Evolutionary conservation across 108 stramenopile genomes (phyloP).

Genomic region (Stephanodiscus minutulus): DNA sequence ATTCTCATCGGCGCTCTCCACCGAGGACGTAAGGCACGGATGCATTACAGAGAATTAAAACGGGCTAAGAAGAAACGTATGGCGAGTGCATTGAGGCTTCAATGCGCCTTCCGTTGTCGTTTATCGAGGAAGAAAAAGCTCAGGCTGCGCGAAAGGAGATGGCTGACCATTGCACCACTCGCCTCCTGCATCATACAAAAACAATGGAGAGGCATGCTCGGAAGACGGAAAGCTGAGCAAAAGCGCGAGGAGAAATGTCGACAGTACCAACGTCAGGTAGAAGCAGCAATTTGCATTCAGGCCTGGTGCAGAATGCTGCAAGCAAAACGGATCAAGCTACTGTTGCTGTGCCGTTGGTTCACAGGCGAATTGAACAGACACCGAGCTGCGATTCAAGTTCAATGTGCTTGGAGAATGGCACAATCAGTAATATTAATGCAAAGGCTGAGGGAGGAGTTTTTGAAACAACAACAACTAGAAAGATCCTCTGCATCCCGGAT

Average conservation of each 20-base stretch:
- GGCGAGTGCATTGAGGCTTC: constrained; percentile 9
- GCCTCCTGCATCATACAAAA: constrained; percentile 34
- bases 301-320: constrained; percentile 29
- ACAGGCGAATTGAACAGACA: constrained; percentile 16
- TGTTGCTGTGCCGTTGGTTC: constrained; percentile 4
- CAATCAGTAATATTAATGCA: background rate
- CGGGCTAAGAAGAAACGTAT: constrained; percentile 5
- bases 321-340: constrained; percentile 9
- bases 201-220: constrained; percentile 39
- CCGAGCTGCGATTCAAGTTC: constrained; percentile 28
- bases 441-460: constrained; percentile 16
- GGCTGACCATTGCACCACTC: constrained; percentile 18
- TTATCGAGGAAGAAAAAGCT: constrained; percentile 18
- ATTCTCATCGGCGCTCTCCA: constrained; percentile 35
- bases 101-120: constrained; percentile 33
- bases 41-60: constrained; percentile 25
- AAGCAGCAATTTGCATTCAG: constrained; percentile 21
- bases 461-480: constrained; percentile 14
- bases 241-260: constrained; percentile 6
- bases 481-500: constrained; percentile 15
- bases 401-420: constrained; percentile 26
- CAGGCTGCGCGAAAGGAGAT: constrained; percentile 18
- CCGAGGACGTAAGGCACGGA: constrained; percentile 45
- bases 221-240: constrained; percentile 21
- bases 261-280: constrained; percentile 1